Conservation (phyloP, 495 filamentous ascomycete genomes). For the Melanomma pulvis-pyrius region DNA sequence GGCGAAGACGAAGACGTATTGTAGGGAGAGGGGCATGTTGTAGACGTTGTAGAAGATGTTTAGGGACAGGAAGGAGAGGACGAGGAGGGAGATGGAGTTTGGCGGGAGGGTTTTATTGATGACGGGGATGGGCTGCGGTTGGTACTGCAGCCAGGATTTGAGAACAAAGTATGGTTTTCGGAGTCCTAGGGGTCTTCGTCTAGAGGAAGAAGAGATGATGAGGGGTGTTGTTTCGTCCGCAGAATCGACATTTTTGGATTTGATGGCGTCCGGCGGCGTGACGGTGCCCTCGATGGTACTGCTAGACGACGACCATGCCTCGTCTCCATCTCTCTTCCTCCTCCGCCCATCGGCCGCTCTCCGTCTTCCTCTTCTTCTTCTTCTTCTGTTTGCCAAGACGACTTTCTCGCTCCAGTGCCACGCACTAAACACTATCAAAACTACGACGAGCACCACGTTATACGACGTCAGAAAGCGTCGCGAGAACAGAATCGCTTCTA, state of each 20-base stretch:
- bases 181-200: neutral
- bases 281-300: conserved; percentile 39
- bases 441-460: conserved; percentile 34
- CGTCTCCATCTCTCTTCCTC: neutral
- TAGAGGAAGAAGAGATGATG: conserved; percentile 1
- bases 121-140: conserved; percentile 57
- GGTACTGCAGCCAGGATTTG: conserved; percentile 51
- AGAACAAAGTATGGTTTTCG: conserved; percentile 19
- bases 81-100: conserved; percentile 55
- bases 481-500: conserved; percentile 37
- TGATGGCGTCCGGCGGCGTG: conserved; percentile 28
- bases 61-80: conserved; percentile 54
- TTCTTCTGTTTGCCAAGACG: conserved; percentile 12
- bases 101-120: conserved; percentile 58
- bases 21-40: conserved; percentile 48
- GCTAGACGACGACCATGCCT: conserved; percentile 39
- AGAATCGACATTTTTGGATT: conserved; percentile 5
- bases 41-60: conserved; percentile 61
- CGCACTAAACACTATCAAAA: conserved; percentile 33
- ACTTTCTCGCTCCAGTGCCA: conserved; percentile 36
- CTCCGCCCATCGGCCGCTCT: neutral
- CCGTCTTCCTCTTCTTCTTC: conserved; percentile 1
- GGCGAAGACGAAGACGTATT: conserved; percentile 57
- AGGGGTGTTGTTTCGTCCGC: conserved; percentile 35
- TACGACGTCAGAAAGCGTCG: conserved; percentile 37